Conservation (phyloP, 2,329 filamentous ascomycete species). For the Chaetomiaceae sp. region DNA sequence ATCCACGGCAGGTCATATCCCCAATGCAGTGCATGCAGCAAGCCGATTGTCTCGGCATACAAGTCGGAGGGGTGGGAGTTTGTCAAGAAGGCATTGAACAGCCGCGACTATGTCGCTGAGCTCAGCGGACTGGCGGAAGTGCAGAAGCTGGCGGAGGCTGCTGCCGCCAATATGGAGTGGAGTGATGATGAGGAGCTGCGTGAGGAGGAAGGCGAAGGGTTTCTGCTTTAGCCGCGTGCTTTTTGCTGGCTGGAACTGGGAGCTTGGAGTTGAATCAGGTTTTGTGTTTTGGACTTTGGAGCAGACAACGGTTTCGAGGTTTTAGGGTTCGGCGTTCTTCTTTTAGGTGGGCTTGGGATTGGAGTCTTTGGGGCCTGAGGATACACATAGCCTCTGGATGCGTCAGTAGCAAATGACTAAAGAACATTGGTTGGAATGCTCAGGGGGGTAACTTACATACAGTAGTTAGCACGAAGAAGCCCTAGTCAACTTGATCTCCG, state of each 20-base stretch:
- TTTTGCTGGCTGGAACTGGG: no score
- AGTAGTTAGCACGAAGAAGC: no score
- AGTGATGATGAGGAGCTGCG: constrained; percentile 49
- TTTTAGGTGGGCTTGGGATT: neutral
- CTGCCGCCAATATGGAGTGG: constrained; percentile 55
- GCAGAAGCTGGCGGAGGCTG: constrained; percentile 53
- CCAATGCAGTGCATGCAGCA: constrained; percentile 75
- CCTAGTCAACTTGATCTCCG: no score
- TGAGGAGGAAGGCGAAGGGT: constrained; percentile 26
- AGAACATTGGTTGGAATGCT: neutral
- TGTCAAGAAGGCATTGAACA: constrained; percentile 66
- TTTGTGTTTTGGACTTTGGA: no score
- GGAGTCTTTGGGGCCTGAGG: neutral
- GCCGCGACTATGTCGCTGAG: constrained; percentile 75
- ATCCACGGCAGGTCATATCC: constrained; percentile 73
- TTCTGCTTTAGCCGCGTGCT: constrained; percentile 13
- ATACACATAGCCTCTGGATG: neutral
- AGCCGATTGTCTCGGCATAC: constrained; percentile 64
- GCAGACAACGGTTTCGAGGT: no score
- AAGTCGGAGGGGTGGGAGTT: constrained; percentile 68
- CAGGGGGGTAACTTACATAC: no score
- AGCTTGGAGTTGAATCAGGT: no score
- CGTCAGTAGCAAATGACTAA: no score
- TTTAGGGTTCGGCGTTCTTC: no score
- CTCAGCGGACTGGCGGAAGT: constrained; percentile 70